These are phyloP conservation scores for Penicillium nucicola DNA, from an alignment of 495 filamentous ascomycete species.

Conservation along the genomic window DNA sequence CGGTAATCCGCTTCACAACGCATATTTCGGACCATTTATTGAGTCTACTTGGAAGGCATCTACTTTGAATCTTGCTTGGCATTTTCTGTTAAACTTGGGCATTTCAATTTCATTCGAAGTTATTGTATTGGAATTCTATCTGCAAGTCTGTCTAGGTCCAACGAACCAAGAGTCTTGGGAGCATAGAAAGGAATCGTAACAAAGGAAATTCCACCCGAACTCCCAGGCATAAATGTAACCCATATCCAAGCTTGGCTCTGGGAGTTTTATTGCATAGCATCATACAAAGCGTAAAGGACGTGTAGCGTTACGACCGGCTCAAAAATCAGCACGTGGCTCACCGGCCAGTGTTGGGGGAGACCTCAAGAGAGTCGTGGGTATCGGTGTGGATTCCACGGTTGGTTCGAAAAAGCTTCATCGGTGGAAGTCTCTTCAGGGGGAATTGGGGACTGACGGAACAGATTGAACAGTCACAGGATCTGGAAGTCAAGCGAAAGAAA, in stretches of 20 bases:
- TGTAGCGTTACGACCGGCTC: constrained; percentile 3
- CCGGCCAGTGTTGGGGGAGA: background rate
- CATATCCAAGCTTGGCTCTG: constrained; percentile 7
- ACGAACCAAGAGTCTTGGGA: background rate
- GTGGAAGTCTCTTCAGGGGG: constrained; percentile 14
- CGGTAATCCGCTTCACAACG: background rate
- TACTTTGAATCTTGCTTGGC: background rate
- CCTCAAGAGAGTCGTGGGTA: background rate
- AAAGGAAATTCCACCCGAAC: constrained; percentile 1
- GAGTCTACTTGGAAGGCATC: background rate
- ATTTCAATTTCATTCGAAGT: background rate
- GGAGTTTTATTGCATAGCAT: constrained; percentile 16
- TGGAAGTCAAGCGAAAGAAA: constrained; percentile 6
- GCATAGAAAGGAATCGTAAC: background rate
- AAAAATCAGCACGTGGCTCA: constrained; percentile 1
- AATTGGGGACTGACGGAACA: constrained; percentile 18
- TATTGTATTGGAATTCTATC: constrained; percentile 7
- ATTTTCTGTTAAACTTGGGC: background rate
- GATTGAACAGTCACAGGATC: constrained; percentile 19
- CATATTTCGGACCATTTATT: background rate
- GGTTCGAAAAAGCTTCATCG: constrained; percentile 3
- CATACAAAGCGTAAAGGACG: constrained; percentile 25
- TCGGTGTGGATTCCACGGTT: constrained; percentile 1
- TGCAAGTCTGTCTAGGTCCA: constrained; percentile 3
- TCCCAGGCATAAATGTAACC: constrained; percentile 8